These are phyloP conservation scores for Aspergillus sergii DNA, from an alignment of 2,329 filamentous ascomycete species.

Conservation along the genomic window DNA sequence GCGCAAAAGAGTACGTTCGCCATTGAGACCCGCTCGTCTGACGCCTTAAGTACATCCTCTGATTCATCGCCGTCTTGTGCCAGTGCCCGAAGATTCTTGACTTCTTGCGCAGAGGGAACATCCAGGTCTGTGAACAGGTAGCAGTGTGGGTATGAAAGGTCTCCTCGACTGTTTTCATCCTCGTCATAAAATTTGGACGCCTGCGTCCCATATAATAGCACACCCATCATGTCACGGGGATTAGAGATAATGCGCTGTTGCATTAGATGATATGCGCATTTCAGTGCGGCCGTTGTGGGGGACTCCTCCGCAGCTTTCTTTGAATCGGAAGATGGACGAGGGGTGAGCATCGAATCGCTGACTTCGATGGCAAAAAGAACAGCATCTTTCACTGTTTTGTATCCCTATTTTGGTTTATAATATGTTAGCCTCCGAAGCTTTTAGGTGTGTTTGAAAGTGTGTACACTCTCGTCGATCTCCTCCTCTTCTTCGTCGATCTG, in stretches of 20 bases:
- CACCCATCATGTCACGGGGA: slow-evolving; percentile 95
- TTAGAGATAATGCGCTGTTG: slow-evolving; percentile 98
- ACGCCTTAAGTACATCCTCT: slow-evolving; percentile 68
- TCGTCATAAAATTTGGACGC: slow-evolving; percentile 77
- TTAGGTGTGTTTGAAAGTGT: slow-evolving; percentile 7
- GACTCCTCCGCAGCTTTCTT: slow-evolving; percentile 81
- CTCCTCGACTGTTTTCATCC: slow-evolving; percentile 58
- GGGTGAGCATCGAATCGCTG: slow-evolving; percentile 80
- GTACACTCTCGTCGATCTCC: slow-evolving; percentile 49
- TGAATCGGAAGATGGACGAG: slow-evolving; percentile 63
- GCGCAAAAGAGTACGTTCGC: slow-evolving; percentile 90
- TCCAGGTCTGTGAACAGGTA: slow-evolving; percentile 89
- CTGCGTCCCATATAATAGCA: slow-evolving; percentile 87
- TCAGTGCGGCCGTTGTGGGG: slow-evolving; percentile 79
- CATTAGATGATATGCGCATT: slow-evolving; percentile 94
- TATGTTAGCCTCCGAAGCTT: slow-evolving; percentile 1
- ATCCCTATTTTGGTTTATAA: slow-evolving; percentile 62
- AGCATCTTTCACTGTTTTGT: slow-evolving; percentile 94
- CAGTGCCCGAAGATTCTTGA: slow-evolving; percentile 74
- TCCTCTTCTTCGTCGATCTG: slow-evolving; percentile 49
- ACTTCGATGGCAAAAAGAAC: slow-evolving; percentile 95
- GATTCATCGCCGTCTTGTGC: slow-evolving; percentile 77
- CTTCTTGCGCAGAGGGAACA: slow-evolving; percentile 81
- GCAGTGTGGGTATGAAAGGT: slow-evolving; percentile 80
- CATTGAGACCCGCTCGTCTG: slow-evolving; percentile 73